Percentiles rank a stretch among this genome's conserved stretches.
Evolutionary conservation across 2,329 filamentous ascomycete species (phyloP).

Genomic region (Phialophora expanda): DNA sequence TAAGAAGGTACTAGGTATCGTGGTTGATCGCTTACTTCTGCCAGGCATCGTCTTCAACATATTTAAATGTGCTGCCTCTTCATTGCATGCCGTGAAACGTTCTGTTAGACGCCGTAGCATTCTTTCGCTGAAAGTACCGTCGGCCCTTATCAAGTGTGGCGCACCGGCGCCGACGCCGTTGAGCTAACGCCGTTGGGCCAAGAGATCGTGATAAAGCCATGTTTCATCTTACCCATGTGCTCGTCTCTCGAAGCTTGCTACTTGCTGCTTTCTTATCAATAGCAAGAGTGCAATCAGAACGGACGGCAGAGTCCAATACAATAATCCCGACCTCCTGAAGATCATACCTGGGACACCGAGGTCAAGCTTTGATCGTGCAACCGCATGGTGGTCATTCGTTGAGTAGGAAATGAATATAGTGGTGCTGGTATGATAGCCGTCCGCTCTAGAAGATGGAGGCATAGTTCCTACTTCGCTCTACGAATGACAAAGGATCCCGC

Average conservation of each 20-base stretch:
- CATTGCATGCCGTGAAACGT: not conserved
- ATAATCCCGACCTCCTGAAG: not conserved
- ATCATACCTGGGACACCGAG: not conserved
- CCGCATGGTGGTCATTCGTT: not conserved
- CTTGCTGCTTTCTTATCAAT: slow-evolving; percentile 17
- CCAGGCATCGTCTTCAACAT: not conserved
- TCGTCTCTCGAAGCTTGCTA: not conserved
- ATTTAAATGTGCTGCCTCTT: not conserved
- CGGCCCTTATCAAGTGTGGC: slow-evolving; percentile 22
- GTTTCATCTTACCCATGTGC: slow-evolving; percentile 28
- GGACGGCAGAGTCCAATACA: not conserved
- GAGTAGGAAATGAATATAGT: not conserved
- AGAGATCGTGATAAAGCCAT: slow-evolving; percentile 8
- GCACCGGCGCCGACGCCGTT: not conserved
- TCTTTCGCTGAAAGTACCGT: not conserved
- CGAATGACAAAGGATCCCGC: not conserved
- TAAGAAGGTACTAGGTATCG: not conserved
- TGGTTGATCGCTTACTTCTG: slow-evolving; percentile 5
- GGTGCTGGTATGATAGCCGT: not conserved
- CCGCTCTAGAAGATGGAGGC: not conserved
- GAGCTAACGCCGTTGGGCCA: slow-evolving; percentile 3
- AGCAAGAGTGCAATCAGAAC: not conserved
- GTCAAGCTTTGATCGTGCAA: not conserved
- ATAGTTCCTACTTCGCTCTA: not conserved
- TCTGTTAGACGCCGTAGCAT: not conserved